phyloP scores from a whole-genome alignment of 441 rosid genomes.

The Euphorbia schlechtendalii region DNA sequence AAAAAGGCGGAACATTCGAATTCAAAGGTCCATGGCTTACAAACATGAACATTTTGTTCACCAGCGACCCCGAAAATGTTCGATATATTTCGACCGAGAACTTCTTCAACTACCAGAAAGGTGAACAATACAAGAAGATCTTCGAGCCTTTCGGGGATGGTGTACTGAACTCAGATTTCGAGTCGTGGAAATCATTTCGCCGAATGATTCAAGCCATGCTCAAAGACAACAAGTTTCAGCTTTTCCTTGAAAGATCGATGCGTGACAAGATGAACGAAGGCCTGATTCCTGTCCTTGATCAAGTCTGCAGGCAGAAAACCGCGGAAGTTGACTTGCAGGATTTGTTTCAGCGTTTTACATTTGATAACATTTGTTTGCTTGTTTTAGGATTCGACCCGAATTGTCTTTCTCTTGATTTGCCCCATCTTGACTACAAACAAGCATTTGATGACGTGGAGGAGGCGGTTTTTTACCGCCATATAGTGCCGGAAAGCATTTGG shows the following conservation, averaged over 20 bases:
- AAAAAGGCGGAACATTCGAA: slow-evolving; percentile 10
- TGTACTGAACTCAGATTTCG: slow-evolving; percentile 23
- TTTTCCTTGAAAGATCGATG: slow-evolving; percentile 1
- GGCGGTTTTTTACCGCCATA: slow-evolving; percentile 22
- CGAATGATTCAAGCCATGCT: slow-evolving; percentile 17
- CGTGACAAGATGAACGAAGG: slow-evolving; percentile 14
- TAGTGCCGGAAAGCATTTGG: slow-evolving; percentile 27
- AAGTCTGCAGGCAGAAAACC: background rate
- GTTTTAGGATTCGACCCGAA: slow-evolving; percentile 20
- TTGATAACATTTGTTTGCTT: slow-evolving; percentile 15
- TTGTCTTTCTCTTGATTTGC: slow-evolving; percentile 16
- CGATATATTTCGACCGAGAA: slow-evolving; percentile 22
- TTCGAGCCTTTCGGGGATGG: slow-evolving; percentile 30
- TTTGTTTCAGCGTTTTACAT: slow-evolving; percentile 19
- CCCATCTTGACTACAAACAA: slow-evolving; percentile 10
- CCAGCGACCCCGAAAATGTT: slow-evolving; percentile 25
- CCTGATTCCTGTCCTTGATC: slow-evolving; percentile 21
- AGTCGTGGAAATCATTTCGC: slow-evolving; percentile 21
- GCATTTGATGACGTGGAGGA: slow-evolving; percentile 28
- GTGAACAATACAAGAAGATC: slow-evolving; percentile 21
- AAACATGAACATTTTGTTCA: slow-evolving; percentile 17
- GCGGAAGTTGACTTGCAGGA: slow-evolving; percentile 15
- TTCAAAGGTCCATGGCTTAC: slow-evolving; percentile 33
- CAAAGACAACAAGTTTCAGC: slow-evolving; percentile 8
- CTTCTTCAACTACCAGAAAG: slow-evolving; percentile 29